Evolutionary conservation across 83 land plant genomes (phyloP).

Genomic region (Picea abies): DNA sequence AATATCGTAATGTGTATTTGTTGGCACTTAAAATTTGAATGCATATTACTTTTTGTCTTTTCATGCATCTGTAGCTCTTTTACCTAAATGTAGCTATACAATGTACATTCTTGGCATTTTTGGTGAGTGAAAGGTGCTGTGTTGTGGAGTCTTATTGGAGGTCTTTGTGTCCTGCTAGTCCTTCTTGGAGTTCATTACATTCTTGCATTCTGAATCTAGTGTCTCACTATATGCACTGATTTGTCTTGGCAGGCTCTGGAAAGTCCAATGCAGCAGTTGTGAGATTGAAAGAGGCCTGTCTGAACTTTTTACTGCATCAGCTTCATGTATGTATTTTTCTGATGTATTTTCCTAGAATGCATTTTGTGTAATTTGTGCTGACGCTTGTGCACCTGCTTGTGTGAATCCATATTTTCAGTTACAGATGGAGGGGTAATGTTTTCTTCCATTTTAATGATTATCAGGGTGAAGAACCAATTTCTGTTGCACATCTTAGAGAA

Average conservation of each 20-base stretch:
- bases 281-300: conserved; percentile 46
- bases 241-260: conserved; percentile 56
- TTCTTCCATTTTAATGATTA: not conserved
- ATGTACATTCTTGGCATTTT: not conserved
- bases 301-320: conserved; percentile 53
- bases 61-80: not conserved
- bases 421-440: not conserved
- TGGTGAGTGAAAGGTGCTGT: not conserved
- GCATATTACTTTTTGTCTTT: not conserved
- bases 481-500: conserved; percentile 6
- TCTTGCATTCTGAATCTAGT: not conserved
- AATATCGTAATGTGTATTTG: not conserved
- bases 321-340: conserved; percentile 9
- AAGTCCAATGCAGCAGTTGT: conserved; percentile 55
- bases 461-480: not conserved
- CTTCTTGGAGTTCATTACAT: not conserved
- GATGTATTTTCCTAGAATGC: not conserved
- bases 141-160: not conserved
- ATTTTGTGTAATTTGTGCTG: not conserved
- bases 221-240: not conserved
- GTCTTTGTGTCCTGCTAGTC: too few species aligned
- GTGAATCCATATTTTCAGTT: not conserved
- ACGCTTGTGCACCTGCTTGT: not conserved
- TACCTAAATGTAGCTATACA: not conserved
- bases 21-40: not conserved